These are phyloP conservation scores for Heritiera littoralis DNA, from an alignment of 345 rosid genomes.

Conservation along the genomic window DNA sequence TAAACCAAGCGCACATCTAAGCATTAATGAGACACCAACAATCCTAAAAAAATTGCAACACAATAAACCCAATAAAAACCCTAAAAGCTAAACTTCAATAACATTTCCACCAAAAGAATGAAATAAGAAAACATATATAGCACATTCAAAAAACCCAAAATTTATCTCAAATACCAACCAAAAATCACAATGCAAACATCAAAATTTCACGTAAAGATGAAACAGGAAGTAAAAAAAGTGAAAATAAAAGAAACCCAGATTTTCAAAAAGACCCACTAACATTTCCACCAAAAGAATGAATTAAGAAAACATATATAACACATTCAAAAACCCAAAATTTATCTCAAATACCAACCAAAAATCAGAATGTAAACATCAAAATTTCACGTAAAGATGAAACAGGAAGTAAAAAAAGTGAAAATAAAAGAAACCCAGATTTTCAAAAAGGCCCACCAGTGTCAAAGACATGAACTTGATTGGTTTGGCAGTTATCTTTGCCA, in stretches of 20 bases:
- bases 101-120: slow-evolving; percentile 6
- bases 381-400: slow-evolving; percentile 7
- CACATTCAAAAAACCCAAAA: slow-evolving; percentile 12
- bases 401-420: slow-evolving; percentile 12
- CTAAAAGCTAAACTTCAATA: slow-evolving; percentile 13
- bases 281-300: slow-evolving; percentile 13
- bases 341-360: slow-evolving; percentile 1
- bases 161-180: slow-evolving; percentile 7
- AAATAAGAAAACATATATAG: not conserved
- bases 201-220: slow-evolving; percentile 18
- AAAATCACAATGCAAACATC: not conserved
- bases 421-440: slow-evolving; percentile 14
- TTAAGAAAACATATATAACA: not conserved
- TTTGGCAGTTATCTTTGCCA: slow-evolving; percentile 89
- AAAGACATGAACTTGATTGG: slow-evolving; percentile 94
- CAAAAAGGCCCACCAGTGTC: slow-evolving; percentile 64
- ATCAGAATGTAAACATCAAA: slow-evolving; percentile 17
- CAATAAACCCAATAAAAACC: slow-evolving; percentile 33
- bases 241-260: slow-evolving; percentile 12
- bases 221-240: slow-evolving; percentile 17
- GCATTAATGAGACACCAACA: slow-evolving; percentile 23
- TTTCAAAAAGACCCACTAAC: slow-evolving; percentile 39
- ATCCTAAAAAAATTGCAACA: not conserved
- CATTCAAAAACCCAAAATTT: slow-evolving; percentile 15
- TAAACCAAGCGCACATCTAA: slow-evolving; percentile 16